Evolutionary conservation across 2,329 filamentous ascomycete genomes (phyloP).

Genomic region (Lasiodiplodia sp.): DNA sequence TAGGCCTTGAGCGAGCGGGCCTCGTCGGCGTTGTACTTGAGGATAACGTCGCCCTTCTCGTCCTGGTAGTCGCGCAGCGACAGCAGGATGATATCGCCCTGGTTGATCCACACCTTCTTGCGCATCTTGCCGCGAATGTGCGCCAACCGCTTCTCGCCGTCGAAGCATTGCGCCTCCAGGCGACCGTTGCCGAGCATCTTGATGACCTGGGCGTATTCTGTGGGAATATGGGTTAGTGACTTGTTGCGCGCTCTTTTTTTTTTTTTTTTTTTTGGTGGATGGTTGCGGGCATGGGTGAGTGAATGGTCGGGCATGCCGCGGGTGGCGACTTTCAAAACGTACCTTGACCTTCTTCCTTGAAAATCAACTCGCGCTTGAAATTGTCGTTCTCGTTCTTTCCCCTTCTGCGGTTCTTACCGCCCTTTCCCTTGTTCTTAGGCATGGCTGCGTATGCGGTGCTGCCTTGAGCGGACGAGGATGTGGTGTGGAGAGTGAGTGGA

Average conservation of each 20-base stretch:
- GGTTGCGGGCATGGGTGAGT: too few relatives aligned
- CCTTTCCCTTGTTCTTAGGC: conserved; percentile 60
- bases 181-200: conserved; percentile 98
- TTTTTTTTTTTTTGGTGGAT: too few relatives aligned
- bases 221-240: too few relatives aligned
- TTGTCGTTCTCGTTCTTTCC: conserved; percentile 98
- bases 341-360: conserved; percentile 94
- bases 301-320: too few relatives aligned
- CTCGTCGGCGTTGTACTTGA: conserved; percentile 79
- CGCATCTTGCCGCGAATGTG: conserved; percentile 95
- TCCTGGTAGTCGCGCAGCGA: conserved; percentile 92
- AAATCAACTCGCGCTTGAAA: conserved; percentile 97
- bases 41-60: conserved; percentile 90
- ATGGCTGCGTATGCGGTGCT: background rate
- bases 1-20: conserved; percentile 95
- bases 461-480: background rate
- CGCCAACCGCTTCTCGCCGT: conserved; percentile 84
- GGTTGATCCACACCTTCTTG: conserved; percentile 99
- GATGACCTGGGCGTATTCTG: conserved; percentile 81
- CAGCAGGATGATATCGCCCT: conserved; percentile 76
- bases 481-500: background rate
- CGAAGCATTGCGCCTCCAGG: conserved; percentile 93
- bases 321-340: background rate
- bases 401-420: conserved; percentile 97
- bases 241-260: background rate